A percentile compares a stretch with the other conserved stretches of the same genome.
Conservation (phyloP, 139 green algal genomes). For the Deuterostichococcus epilithicus region DNA sequence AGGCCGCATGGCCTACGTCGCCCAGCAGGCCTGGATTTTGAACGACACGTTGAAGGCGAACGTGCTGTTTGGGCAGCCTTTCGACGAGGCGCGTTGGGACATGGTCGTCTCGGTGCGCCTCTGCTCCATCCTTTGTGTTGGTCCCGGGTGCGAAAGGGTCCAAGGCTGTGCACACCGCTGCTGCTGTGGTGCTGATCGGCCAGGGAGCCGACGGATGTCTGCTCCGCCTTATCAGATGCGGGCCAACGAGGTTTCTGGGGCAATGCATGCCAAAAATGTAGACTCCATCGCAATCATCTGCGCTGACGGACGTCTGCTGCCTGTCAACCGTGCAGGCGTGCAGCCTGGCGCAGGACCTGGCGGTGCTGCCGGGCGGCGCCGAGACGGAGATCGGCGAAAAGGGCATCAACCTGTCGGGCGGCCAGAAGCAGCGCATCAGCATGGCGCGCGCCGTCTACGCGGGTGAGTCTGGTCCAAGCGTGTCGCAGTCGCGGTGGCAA, state of each 20-base stretch:
- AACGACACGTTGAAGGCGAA: constrained; percentile 84
- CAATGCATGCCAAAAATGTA: too few relatives aligned
- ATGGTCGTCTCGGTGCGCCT: constrained; percentile 13
- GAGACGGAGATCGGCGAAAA: constrained; percentile 93
- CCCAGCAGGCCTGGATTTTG: constrained; percentile 87
- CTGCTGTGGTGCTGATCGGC: too few relatives aligned
- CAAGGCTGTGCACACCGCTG: too few relatives aligned
- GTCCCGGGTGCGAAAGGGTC: too few relatives aligned
- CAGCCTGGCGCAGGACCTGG: constrained; percentile 64
- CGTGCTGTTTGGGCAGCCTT: constrained; percentile 46
- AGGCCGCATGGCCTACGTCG: constrained; percentile 69
- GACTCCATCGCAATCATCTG: too few relatives aligned
- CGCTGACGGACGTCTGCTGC: too few relatives aligned
- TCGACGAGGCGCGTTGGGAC: constrained; percentile 29
- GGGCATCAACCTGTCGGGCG: constrained; percentile 86
- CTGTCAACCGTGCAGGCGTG: constrained; percentile 19
- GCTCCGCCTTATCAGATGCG: too few relatives aligned
- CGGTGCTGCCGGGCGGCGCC: constrained; percentile 66
- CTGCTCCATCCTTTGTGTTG: not conserved
- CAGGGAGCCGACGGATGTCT: too few relatives aligned
- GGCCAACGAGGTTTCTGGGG: too few relatives aligned
- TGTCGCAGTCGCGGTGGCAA: too few relatives aligned
- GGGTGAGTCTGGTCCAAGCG: too few relatives aligned
- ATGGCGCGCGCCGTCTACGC: constrained; percentile 82
- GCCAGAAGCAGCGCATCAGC: constrained; percentile 89